Base-by-base conservation (phyloP, 371 early-diverging fungal genomes). In the Mortierella polycephala region DNA sequence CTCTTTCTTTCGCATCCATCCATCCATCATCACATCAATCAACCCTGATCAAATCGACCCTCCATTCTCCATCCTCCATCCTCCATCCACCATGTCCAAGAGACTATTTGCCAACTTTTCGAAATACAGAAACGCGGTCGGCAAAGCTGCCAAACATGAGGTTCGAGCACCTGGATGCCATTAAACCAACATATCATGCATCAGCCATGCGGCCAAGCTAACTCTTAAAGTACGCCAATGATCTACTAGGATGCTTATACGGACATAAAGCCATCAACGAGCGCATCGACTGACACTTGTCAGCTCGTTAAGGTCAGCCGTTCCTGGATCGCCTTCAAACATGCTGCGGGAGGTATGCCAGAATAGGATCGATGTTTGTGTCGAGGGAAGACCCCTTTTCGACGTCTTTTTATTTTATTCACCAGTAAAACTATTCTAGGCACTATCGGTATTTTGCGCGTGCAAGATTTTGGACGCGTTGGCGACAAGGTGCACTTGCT, bases 61-160 rank as follows among this genome's bases (percentile, higher is more conserved):
- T 21, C 55, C 18, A 30, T 51, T 51, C 9, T 18, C 52, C 52
- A 12, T 16, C 4, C 42, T 42, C 2, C 59, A 7, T 20, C 23
- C 59, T 42, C 11, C 59, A 8, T 23, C 21, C 60, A 21, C 3
- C 44, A 79, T 79, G 80, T 79, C 80, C 8, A 60, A 58, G 51
- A 64, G 60, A 51, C 69, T 67, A 20, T 69, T 79, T 52, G 73
- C 73, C 58, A 69, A 57, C 54, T 64, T 79, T 52, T 79, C 80
- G 66, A 90, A 88, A 75, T 93, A 89, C 77, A 81, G 93, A 57
- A 90, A 92, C 69, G 85, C 87, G 4, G 83, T 86, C 21, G 88
- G 89, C 37, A 82, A 84, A 18, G 79, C 84, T n/a, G 84, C 85
- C 21, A 87, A 86, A 47, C 88, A 87, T 58, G 91, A 91, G 82